These are phyloP conservation scores for Agaricus blazei DNA, from an alignment of 768 basidiomycete genomes.

Conservation along the genomic window DNA sequence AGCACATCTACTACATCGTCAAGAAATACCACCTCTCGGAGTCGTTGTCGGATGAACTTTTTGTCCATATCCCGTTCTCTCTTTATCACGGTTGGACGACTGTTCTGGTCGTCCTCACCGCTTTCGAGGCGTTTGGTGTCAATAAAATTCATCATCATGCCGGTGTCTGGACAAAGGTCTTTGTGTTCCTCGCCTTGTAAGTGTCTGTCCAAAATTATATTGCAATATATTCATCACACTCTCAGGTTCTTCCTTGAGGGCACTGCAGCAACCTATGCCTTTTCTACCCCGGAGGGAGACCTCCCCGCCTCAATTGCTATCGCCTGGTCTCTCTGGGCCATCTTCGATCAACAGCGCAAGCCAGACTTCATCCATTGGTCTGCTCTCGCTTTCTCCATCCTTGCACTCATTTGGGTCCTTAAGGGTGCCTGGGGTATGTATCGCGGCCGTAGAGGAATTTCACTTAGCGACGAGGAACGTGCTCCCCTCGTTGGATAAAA, in stretches of 20 bases:
- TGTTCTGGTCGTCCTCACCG: conserved; percentile 74
- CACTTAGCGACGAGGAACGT: conserved; percentile 82
- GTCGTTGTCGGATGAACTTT: conserved; percentile 70
- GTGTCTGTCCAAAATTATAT: conserved; percentile 20
- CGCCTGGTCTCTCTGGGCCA: conserved; percentile 90
- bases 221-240: background rate
- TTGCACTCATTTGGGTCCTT: conserved; percentile 79
- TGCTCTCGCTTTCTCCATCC: conserved; percentile 77
- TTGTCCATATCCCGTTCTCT: conserved; percentile 94
- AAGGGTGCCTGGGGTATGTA: conserved; percentile 65
- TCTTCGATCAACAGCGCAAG: conserved; percentile 70
- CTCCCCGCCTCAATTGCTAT: conserved; percentile 90
- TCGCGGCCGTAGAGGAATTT: conserved; percentile 45
- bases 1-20: conserved; percentile 93
- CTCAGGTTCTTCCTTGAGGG: conserved; percentile 85
- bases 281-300: conserved; percentile 86
- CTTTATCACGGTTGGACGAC: conserved; percentile 94
- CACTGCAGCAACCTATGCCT: conserved; percentile 91
- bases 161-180: conserved; percentile 90
- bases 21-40: conserved; percentile 78
- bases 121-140: conserved; percentile 86
- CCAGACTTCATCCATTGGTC: conserved; percentile 87
- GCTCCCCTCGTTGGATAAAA: conserved; percentile 65
- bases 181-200: conserved; percentile 88
- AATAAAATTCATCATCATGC: conserved; percentile 59